Evolutionary conservation across 371 early-diverging fungal species (phyloP).

Genomic region (Apophysomyces sp.): DNA sequence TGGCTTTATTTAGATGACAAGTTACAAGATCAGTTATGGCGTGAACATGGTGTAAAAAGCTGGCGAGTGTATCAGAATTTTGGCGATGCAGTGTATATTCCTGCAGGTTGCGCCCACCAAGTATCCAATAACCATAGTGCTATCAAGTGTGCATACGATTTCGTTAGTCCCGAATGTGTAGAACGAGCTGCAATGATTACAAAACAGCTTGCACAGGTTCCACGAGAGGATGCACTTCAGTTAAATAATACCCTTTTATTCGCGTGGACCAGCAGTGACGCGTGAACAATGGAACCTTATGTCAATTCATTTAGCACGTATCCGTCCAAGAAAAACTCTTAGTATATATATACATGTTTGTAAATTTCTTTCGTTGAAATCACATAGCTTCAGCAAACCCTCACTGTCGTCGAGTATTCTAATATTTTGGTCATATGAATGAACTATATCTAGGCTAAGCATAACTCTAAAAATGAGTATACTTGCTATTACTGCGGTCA

Average conservation of each 20-base stretch:
- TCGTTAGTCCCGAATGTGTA: constrained; percentile 71
- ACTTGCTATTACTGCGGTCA: no score
- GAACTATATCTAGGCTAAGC: no score
- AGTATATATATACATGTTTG: no score
- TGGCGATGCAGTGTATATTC: constrained; percentile 76
- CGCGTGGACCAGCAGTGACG: constrained; percentile 17
- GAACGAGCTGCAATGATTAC: constrained; percentile 42
- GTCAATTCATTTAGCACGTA: no score
- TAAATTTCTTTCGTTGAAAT: no score
- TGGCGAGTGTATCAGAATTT: constrained; percentile 61
- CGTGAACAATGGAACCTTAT: neutral
- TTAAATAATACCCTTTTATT: constrained; percentile 38
- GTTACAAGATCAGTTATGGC: constrained; percentile 35
- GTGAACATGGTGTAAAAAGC: constrained; percentile 35
- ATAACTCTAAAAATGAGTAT: no score
- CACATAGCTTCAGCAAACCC: no score
- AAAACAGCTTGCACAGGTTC: constrained; percentile 44
- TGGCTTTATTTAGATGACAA: constrained; percentile 51
- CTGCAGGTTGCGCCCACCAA: constrained; percentile 78
- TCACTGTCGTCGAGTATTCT: no score
- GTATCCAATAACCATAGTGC: constrained; percentile 64
- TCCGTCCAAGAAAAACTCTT: no score
- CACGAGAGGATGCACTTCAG: constrained; percentile 48
- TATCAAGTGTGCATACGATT: constrained; percentile 70
- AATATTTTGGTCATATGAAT: no score